Evolutionary conservation across 2,329 filamentous ascomycete genomes (phyloP).

Genomic region (Penicillium sp.): DNA sequence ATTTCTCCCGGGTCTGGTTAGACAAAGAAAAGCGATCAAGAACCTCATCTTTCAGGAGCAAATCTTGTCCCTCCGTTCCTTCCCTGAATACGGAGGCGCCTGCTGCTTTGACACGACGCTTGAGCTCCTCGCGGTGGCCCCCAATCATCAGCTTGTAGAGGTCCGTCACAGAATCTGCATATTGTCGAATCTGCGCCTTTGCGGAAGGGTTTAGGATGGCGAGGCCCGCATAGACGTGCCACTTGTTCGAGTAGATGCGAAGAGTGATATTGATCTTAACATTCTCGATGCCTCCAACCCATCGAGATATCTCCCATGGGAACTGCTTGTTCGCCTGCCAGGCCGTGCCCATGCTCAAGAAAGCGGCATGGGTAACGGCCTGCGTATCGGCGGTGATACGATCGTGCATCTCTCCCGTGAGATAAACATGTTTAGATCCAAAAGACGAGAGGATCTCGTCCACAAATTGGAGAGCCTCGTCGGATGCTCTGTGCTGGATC

Average conservation of each 20-base stretch:
- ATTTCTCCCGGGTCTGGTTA: conserved; percentile 57
- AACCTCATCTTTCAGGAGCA: conserved; percentile 72
- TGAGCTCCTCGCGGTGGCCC: conserved; percentile 69
- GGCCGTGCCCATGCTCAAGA: conserved; percentile 94
- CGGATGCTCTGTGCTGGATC: conserved; percentile 84
- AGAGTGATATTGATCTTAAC: conserved; percentile 98
- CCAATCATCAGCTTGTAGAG: conserved; percentile 96
- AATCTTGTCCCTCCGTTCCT: conserved; percentile 49
- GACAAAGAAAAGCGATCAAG: conserved; percentile 85
- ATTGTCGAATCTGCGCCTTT: conserved; percentile 86
- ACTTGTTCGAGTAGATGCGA: conserved; percentile 96
- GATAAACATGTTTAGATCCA: conserved; percentile 76
- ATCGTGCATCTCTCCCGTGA: conserved; percentile 83
- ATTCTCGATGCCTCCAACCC: conserved; percentile 95
- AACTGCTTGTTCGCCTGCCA: conserved; percentile 96
- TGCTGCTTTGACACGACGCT: conserved; percentile 68
- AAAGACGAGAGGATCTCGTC: conserved; percentile 77
- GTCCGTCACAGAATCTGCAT: conserved; percentile 85
- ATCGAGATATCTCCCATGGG: conserved; percentile 93
- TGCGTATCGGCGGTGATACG: conserved; percentile 97
- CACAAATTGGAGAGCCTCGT: conserved; percentile 69
- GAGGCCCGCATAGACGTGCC: conserved; percentile 97
- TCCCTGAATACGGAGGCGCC: conserved; percentile 63
- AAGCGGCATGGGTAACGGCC: conserved; percentile 94
- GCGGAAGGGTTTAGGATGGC: conserved; percentile 95